phyloP scores from a whole-genome alignment of 192 early-diverging fungal species.

The Coemansia sp. region DNA sequence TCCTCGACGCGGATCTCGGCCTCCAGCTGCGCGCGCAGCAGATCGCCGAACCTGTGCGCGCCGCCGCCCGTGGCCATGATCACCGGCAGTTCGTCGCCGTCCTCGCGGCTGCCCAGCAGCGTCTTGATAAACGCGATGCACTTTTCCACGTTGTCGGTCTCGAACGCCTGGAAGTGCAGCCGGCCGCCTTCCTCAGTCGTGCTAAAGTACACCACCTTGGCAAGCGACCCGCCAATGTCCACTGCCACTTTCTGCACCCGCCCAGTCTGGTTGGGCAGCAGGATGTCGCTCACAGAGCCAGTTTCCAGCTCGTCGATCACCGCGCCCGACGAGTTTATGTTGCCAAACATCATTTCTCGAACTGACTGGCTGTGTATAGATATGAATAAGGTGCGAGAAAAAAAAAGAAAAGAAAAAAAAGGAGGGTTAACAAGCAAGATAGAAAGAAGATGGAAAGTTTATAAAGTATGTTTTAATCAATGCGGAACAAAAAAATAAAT shows the following conservation, averaged over 20 bases:
- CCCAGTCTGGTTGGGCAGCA: conserved; percentile 82
- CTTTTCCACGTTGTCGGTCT: conserved; percentile 88
- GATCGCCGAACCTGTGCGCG: conserved; percentile 74
- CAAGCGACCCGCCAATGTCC: conserved; percentile 78
- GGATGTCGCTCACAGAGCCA: conserved; percentile 68
- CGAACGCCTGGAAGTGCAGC: conserved; percentile 90
- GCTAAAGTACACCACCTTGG: conserved; percentile 76
- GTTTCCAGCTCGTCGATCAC: conserved; percentile 29
- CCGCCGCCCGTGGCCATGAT: conserved; percentile 90
- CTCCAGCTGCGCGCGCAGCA: conserved; percentile 64
- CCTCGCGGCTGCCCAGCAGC: conserved; percentile 55
- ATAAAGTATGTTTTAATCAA: too few relatives aligned
- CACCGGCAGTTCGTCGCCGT: conserved; percentile 37
- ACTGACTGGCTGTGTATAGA: neutral
- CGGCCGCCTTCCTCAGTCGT: conserved; percentile 69
- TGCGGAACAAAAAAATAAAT: too few relatives aligned
- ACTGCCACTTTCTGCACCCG: conserved; percentile 87
- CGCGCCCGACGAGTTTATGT: conserved; percentile 49
- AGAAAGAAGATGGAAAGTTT: too few relatives aligned
- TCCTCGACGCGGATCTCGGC: conserved; percentile 83
- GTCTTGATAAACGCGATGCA: conserved; percentile 81
- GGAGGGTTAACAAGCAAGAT: neutral
- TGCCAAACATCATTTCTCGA: conserved; percentile 46
- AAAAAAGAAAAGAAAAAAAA: neutral
- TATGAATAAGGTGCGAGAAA: neutral